Base-by-base conservation (phyloP, 805 yeast genomes). In the Lipomyces yamanashiensis region DNA sequence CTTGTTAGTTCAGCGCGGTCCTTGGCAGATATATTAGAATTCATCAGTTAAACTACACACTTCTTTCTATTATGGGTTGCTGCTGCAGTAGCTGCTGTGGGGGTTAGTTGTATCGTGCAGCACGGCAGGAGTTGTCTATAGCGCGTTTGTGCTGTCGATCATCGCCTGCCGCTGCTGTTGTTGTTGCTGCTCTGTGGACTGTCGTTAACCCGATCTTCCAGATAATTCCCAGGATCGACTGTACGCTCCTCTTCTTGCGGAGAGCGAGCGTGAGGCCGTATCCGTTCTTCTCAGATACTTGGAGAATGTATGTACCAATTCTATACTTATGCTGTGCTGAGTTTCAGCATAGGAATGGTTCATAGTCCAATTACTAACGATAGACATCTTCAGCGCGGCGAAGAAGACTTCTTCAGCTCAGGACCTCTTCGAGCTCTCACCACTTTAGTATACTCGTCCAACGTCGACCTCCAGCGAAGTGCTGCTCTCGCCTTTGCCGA, bases 401-500 rank as follows among this genome's bases (percentile, higher is more conserved):
- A 89, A 62, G 92, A 90, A 59, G 98, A 95, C 77, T 92, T 95
- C 72, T 93, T 92, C 78, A 82, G 86, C 61, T 87, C 87, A 68
- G 93, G 96, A 2, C 87, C 87, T 47, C 80, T 95, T 57, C 84
- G 89, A 68, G 98, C 98, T 1, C 82, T 95, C 67, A 88, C 93
- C 64, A 93, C 98, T 0, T 82, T 95, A 71, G 99, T 95, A 1
- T 90, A 93, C 75, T 90, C 97, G 1, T 98, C 95, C 71, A 95
- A 95, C 74, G 85, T 93, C 67, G 98, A 95, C 76, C 82, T 95
- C 61, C 98, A 93, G 77, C 85, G 98, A 74, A 88, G 96, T 74
- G 99, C 99, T 2, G 98, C 99, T 7, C 82, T 95, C 67, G 98
- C 99, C 7, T 95, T 95, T 81, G 98, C 98, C 15, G 99, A 95